These are phyloP conservation scores for Mitragyna speciosa DNA, from an alignment of 257 asterid genomes.

Conservation along the genomic window DNA sequence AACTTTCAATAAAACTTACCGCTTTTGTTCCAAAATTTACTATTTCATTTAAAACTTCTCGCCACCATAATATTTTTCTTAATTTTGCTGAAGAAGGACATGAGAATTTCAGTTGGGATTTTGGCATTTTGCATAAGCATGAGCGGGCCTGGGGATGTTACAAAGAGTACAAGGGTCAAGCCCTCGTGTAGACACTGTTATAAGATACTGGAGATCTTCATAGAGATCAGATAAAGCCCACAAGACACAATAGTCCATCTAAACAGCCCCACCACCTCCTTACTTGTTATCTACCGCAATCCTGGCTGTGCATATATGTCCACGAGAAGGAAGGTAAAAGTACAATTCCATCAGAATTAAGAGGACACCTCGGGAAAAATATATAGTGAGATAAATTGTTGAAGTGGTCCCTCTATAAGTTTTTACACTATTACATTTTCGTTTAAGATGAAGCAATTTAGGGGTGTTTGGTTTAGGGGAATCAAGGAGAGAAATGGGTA, in stretches of 20 bases:
- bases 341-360: not conserved
- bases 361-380: not conserved
- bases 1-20: no score
- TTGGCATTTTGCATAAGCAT: not conserved
- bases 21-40: no score
- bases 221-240: constrained; percentile 16
- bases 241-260: constrained; percentile 20
- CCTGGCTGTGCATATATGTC: constrained; percentile 3
- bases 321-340: constrained; percentile 17
- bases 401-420: not conserved
- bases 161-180: constrained; percentile 17
- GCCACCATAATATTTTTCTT: not conserved
- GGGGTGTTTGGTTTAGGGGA: no score
- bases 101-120: not conserved
- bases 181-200: constrained; percentile 10
- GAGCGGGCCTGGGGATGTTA: constrained; percentile 1
- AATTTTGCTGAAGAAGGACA: not conserved
- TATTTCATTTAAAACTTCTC: no score
- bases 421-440: not conserved
- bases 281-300: constrained; percentile 4
- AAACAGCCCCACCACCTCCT: constrained; percentile 9
- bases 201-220: constrained; percentile 25
- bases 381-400: not conserved
- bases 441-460: not conserved
- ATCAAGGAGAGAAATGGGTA: no score